A percentile compares a stretch with the other conserved stretches of the same genome.
Conservation (phyloP, 1,139 yeast genomes). For the Blastobotrys arbuscula region DNA sequence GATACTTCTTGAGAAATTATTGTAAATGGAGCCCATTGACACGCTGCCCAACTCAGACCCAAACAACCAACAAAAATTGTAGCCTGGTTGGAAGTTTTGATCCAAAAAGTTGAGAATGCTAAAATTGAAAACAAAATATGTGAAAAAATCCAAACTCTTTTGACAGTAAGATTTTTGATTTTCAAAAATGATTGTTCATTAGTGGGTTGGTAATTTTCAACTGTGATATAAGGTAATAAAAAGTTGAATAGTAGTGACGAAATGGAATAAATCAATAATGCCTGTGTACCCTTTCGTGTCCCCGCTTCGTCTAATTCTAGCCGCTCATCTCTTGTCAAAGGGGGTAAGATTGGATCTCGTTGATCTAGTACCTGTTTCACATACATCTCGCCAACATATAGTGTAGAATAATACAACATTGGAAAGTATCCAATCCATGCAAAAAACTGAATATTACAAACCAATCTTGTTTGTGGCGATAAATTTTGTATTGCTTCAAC, state of each 20-base stretch:
- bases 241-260: slow-evolving; percentile 33
- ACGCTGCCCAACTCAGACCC: slow-evolving; percentile 39
- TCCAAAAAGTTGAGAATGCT: slow-evolving; percentile 31
- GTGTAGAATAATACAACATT: slow-evolving; percentile 35
- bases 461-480: slow-evolving; percentile 27
- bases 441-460: slow-evolving; percentile 33
- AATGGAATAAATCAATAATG: slow-evolving; percentile 34
- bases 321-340: slow-evolving; percentile 17
- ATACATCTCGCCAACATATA: slow-evolving; percentile 40
- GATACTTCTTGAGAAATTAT: slow-evolving; percentile 37
- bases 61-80: slow-evolving; percentile 32
- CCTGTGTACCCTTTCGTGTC: slow-evolving; percentile 37
- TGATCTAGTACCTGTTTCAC: slow-evolving; percentile 20
- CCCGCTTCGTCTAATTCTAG: slow-evolving; percentile 23
- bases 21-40: slow-evolving; percentile 40
- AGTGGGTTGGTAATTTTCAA: slow-evolving; percentile 13
- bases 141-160: slow-evolving; percentile 31
- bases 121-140: slow-evolving; percentile 33
- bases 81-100: slow-evolving; percentile 27
- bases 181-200: background rate
- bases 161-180: slow-evolving; percentile 18
- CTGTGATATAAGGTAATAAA: slow-evolving; percentile 30
- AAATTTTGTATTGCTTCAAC: slow-evolving; percentile 35
- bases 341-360: slow-evolving; percentile 16
- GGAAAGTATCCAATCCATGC: slow-evolving; percentile 39